phyloP scores from a whole-genome alignment of 2,329 filamentous ascomycete species.

The Botrytis tulipae region DNA sequence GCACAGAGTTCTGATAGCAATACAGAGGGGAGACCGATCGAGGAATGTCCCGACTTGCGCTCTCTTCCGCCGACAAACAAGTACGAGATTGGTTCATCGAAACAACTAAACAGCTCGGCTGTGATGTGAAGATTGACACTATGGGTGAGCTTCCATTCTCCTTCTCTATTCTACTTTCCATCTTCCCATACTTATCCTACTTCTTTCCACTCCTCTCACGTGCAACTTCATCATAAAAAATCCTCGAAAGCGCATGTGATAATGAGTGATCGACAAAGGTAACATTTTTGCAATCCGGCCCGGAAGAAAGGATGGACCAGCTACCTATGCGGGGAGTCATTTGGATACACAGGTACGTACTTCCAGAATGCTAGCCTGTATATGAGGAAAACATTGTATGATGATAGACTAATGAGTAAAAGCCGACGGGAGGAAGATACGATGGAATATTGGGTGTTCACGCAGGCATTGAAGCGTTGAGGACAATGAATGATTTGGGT shows the following conservation, averaged over 20 bases:
- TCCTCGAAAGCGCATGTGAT: not conserved
- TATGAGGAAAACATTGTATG: slow-evolving; percentile 26
- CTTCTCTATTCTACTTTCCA: not conserved
- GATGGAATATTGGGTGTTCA: slow-evolving; percentile 72
- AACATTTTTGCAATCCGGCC: slow-evolving; percentile 75
- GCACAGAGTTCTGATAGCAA: slow-evolving; percentile 18
- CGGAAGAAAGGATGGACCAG: slow-evolving; percentile 56
- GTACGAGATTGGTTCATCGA: slow-evolving; percentile 39
- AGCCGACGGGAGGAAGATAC: slow-evolving; percentile 65
- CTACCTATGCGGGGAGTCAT: slow-evolving; percentile 70
- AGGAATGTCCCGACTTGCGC: slow-evolving; percentile 72
- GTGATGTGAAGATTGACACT: slow-evolving; percentile 11
- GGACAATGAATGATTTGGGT: slow-evolving; percentile 63
- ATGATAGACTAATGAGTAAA: slow-evolving; percentile 43
- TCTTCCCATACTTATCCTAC: no score
- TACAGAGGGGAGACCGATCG: slow-evolving; percentile 57
- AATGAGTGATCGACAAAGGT: slow-evolving; percentile 21
- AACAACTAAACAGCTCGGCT: not conserved
- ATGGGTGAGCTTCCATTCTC: not conserved
- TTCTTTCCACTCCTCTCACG: no score
- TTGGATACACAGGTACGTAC: slow-evolving; percentile 54
- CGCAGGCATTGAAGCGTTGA: slow-evolving; percentile 71
- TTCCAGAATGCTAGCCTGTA: not conserved
- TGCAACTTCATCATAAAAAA: no score
- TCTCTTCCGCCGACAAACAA: slow-evolving; percentile 69